phyloP scores from a whole-genome alignment of 2,329 filamentous ascomycete species.

The Capronia coronata region DNA sequence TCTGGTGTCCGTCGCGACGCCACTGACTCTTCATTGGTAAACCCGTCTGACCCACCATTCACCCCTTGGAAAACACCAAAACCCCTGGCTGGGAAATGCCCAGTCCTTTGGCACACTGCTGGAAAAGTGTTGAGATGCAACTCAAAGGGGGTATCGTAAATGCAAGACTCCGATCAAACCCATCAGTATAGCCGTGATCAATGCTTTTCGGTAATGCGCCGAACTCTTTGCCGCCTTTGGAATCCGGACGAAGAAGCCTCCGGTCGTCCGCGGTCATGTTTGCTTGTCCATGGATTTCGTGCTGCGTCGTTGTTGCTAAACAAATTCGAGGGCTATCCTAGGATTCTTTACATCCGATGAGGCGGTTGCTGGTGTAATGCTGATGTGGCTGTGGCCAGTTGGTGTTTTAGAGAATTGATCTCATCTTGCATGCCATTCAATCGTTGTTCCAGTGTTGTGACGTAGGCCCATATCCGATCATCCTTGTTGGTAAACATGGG shows the following conservation, averaged over 20 bases:
- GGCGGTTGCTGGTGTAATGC: slow-evolving; percentile 13
- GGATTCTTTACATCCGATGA: background rate
- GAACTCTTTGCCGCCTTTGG: background rate
- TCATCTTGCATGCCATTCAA: slow-evolving; percentile 38
- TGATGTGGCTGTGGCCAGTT: slow-evolving; percentile 31
- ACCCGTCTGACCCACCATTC: background rate
- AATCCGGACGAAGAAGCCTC: background rate
- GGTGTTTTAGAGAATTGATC: slow-evolving; percentile 37
- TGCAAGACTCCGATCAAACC: slow-evolving; percentile 13
- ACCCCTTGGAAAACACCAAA: background rate
- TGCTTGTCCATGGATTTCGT: background rate
- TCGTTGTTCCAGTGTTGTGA: slow-evolving; percentile 40
- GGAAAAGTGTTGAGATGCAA: slow-evolving; percentile 3
- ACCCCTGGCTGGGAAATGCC: background rate
- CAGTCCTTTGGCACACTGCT: background rate
- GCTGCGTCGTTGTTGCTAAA: slow-evolving; percentile 13
- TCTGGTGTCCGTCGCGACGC: background rate
- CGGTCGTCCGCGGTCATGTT: background rate
- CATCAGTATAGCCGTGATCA: slow-evolving; percentile 4
- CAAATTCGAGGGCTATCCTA: too few species aligned
- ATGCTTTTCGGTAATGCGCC: slow-evolving; percentile 11
- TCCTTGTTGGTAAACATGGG: slow-evolving; percentile 29
- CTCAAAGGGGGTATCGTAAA: slow-evolving; percentile 23
- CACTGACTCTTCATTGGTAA: background rate
- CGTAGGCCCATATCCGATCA: slow-evolving; percentile 41